A percentile compares a stretch with the other conserved stretches of the same genome.
These are phyloP conservation scores for Nakataea oryzae DNA, from an alignment of 2,329 filamentous ascomycete species.

Conservation along the genomic window DNA sequence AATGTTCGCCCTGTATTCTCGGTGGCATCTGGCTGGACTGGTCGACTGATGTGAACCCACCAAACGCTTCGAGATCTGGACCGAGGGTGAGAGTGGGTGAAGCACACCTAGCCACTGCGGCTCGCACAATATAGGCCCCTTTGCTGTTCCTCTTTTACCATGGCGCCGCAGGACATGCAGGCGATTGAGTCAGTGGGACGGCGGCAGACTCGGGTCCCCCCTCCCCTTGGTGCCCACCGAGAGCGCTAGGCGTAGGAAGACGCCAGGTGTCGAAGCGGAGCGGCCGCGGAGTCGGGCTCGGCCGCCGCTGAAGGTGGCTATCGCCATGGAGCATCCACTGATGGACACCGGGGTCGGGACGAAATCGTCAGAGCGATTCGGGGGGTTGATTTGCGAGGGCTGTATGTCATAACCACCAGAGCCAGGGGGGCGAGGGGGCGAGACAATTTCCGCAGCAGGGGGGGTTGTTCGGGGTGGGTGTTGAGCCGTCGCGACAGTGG, in stretches of 20 bases:
- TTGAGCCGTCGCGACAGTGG: too few species aligned
- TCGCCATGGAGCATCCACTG: not conserved
- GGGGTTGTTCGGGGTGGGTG: not conserved
- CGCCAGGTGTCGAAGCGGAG: not conserved
- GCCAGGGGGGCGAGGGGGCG: too few species aligned
- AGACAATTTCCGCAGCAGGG: too few species aligned
- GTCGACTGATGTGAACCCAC: not conserved
- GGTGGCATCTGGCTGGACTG: not conserved
- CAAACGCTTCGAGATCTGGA: not conserved
- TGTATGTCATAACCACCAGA: not conserved
- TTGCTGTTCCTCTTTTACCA: not conserved
- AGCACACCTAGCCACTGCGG: not conserved
- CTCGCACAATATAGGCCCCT: not conserved
- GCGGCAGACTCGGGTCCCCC: not conserved
- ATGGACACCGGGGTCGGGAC: too few species aligned
- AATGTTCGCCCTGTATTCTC: not conserved
- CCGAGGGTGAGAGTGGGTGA: not conserved
- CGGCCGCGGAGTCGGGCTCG: not conserved
- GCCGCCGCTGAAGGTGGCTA: not conserved
- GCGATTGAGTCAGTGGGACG: too few species aligned
- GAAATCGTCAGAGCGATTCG: not conserved
- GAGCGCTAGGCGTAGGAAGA: not conserved
- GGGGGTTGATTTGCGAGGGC: not conserved
- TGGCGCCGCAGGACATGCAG: too few species aligned
- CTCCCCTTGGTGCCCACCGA: not conserved